Base-by-base conservation (phyloP, 208 protist species). In the Zelonia costaricensis region DNA sequence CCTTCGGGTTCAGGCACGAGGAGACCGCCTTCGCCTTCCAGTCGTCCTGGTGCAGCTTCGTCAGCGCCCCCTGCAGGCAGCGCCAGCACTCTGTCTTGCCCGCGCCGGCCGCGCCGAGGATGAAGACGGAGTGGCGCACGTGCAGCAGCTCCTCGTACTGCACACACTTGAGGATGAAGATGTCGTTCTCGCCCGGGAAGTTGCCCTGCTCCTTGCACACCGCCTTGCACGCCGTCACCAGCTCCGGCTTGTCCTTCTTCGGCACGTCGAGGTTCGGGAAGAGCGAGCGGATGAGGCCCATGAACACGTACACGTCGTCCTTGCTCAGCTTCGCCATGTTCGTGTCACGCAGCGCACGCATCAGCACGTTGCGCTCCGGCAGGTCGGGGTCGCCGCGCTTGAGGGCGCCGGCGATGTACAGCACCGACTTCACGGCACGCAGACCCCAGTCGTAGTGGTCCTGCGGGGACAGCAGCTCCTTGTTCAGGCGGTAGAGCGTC, bases 401-500 rank as follows among this genome's bases (percentile, higher is more conserved):
- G 28, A 99, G 81, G 15, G 88, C 87, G 71, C 98, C 98, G 56
- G 98, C 98, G 72, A 98, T 98, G 70, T 97, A 96, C 28, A 99
- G 78, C 62, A 99, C 97, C 35, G 98, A 98, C 74, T 99, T 99
- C n/a, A 99, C 97, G 4, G 98, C 98, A 65, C 98, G 94, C 44
- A 99, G 84, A 77, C 98, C 98, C 98, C 98, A 99, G 84, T 99
- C 98, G 80, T 99, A 99, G 79, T 99, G 98, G 57, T 98, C 89
- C 71, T 99, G 97, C 33, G 98, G 96, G 6, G 95, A 98, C 30
- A 99, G 89, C 30, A 99, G 83, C 67, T 99, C 95, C 72, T 92
- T 94, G 72, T 97, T 98, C 43, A 99, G 84, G 45, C 87, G 80
- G 78, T 99, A 99, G 10, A 99, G 84, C 1, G 97, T 99, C 43